Evolutionary conservation across 2,329 filamentous ascomycete species (phyloP).

Genomic region (Magnaporthales sp.): DNA sequence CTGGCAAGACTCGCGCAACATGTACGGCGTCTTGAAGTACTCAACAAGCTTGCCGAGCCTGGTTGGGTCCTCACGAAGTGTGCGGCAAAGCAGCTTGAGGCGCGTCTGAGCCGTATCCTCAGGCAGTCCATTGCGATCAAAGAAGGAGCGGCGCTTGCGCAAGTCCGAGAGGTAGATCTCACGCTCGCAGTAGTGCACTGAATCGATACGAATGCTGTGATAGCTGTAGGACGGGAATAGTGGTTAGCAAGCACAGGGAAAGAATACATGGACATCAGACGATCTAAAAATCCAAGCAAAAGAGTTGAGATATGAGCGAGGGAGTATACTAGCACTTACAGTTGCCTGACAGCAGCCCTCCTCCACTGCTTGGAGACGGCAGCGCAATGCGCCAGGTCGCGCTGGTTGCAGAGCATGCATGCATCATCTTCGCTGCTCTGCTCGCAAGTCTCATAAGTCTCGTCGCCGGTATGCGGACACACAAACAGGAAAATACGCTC

Average conservation of each 20-base stretch:
- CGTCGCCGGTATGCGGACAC: constrained; percentile 74
- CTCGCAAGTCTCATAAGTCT: constrained; percentile 75
- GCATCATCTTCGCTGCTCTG: constrained; percentile 67
- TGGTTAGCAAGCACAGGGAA: constrained; percentile 8
- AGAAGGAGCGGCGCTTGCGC: constrained; percentile 64
- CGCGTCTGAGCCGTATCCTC: constrained; percentile 72
- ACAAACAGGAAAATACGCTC: constrained; percentile 71
- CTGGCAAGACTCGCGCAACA: constrained; percentile 83
- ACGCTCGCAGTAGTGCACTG: constrained; percentile 87
- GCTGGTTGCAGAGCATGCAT: constrained; percentile 90
- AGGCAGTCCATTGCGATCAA: constrained; percentile 69
- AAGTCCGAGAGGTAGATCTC: constrained; percentile 74
- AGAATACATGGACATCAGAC: no score
- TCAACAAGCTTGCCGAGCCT: constrained; percentile 61
- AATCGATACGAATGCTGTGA: constrained; percentile 83
- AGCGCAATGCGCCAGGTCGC: constrained; percentile 75
- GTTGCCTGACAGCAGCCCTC: constrained; percentile 34
- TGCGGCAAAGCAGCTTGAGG: constrained; percentile 70
- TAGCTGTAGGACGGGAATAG: constrained; percentile 45
- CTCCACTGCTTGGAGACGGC: constrained; percentile 68
- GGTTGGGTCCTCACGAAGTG: constrained; percentile 67
- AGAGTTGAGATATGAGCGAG: background rate
- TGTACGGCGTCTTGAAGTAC: constrained; percentile 85
- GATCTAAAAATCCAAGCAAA: background rate
- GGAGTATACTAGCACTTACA: constrained; percentile 44